These are phyloP conservation scores for Colletotrichum gloeosporioides DNA, from an alignment of 2,329 filamentous ascomycete species.

Conservation along the genomic window DNA sequence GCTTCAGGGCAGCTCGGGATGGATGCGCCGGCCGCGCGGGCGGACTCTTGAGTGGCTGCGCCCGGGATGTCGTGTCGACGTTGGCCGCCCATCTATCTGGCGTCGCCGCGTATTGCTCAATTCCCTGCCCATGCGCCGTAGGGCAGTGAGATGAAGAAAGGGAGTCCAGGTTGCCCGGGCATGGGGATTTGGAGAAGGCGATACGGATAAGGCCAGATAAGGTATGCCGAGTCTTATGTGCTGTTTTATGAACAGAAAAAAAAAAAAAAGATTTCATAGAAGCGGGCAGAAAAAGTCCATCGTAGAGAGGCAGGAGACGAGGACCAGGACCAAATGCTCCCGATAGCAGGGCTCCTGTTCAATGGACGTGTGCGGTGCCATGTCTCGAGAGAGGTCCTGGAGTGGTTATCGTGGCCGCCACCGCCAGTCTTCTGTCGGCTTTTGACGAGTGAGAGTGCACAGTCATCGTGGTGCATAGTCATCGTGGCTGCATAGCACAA, in stretches of 20 bases:
- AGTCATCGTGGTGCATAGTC: not conserved
- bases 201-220: not conserved
- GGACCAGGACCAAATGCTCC: not conserved
- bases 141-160: not conserved
- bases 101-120: not conserved
- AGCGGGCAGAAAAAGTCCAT: not conserved
- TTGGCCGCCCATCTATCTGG: not conserved
- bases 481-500: not conserved
- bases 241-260: not conserved
- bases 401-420: not conserved
- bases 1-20: constrained; percentile 7
- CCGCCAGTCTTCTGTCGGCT: not conserved
- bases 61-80: not conserved
- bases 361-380: not conserved
- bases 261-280: not conserved
- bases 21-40: constrained; percentile 15
- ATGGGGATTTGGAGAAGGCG: not conserved
- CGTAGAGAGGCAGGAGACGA: not conserved
- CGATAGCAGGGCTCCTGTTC: not conserved
- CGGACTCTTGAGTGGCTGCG: constrained; percentile 2
- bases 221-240: not conserved
- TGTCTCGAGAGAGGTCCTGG: not conserved
- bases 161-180: not conserved
- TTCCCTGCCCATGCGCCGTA: not conserved
- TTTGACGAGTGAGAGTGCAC: not conserved